phyloP scores from a whole-genome alignment of 176 grass and related monocot species.

The Carex parvula region DNA sequence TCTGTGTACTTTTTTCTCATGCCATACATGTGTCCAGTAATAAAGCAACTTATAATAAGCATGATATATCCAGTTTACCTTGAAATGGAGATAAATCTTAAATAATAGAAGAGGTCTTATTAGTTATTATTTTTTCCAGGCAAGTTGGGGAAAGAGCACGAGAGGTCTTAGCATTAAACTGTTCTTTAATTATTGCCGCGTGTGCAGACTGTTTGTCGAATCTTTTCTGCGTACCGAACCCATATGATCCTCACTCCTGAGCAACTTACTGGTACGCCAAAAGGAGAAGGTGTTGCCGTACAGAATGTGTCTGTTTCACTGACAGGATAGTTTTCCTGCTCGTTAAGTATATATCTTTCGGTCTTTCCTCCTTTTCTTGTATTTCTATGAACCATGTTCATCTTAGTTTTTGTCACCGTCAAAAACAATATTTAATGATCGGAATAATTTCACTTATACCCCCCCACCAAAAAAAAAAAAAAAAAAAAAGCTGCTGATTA shows the following conservation, averaged over 20 bases:
- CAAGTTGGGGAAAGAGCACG: background rate
- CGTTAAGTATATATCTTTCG: background rate
- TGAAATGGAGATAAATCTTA: background rate
- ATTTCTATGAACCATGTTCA: background rate
- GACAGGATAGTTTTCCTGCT: background rate
- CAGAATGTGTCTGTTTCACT: background rate
- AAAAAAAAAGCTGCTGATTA: no score
- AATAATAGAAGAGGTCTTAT: background rate
- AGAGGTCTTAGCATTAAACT: conserved; percentile 11
- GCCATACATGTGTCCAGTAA: background rate
- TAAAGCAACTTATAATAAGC: background rate
- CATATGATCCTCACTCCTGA: background rate
- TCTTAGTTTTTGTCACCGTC: background rate
- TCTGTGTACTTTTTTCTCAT: background rate
- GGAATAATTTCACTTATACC: no score
- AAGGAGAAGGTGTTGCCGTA: background rate
- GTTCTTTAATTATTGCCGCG: conserved; percentile 25
- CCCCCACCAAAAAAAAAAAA: no score
- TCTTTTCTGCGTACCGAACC: conserved; percentile 14
- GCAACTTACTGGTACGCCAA: background rate
- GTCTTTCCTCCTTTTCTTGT: background rate
- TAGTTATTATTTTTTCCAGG: background rate
- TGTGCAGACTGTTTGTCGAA: conserved; percentile 2
- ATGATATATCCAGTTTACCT: background rate
- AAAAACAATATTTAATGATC: no score